Evolutionary conservation across 164 flowering plant species (phyloP).

Genomic region (Kingdonia uniflora): DNA sequence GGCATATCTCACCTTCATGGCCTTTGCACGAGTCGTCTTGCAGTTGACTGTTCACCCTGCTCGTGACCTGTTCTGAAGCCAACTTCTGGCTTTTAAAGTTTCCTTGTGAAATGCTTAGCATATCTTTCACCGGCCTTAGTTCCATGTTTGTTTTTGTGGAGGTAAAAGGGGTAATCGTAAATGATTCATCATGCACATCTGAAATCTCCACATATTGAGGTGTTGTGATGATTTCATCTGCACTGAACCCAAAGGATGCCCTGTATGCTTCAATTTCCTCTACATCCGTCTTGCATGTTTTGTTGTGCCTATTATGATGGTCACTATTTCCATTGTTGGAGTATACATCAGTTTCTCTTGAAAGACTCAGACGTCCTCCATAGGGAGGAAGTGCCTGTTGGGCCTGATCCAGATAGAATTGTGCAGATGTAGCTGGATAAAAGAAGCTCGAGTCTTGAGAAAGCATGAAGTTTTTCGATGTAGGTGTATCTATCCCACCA

Average conservation of each 20-base stretch:
- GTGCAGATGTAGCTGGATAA: constrained; percentile 93
- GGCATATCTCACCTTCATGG: constrained; percentile 33
- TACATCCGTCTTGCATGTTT: constrained; percentile 55
- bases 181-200: constrained; percentile 65
- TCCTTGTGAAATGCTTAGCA: constrained; percentile 12
- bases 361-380: constrained; percentile 80
- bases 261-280: constrained; percentile 95
- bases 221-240: constrained; percentile 81
- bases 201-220: constrained; percentile 76
- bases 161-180: constrained; percentile 53
- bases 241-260: constrained; percentile 98
- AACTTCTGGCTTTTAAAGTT: constrained; percentile 17
- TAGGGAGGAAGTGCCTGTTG: constrained; percentile 38
- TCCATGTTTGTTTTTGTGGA: constrained; percentile 27
- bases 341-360: constrained; percentile 68
- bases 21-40: constrained; percentile 18
- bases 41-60: constrained; percentile 12
- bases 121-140: constrained; percentile 21
- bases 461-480: constrained; percentile 28
- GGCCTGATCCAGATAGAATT: constrained; percentile 74
- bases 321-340: constrained; percentile 40
- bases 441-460: constrained; percentile 81
- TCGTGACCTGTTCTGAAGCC: constrained; percentile 13
- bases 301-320: constrained; percentile 52
- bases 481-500: constrained; percentile 39